These are phyloP conservation scores for Talaromyces sp. DNA, from an alignment of 2,329 filamentous ascomycete genomes.

Conservation along the genomic window DNA sequence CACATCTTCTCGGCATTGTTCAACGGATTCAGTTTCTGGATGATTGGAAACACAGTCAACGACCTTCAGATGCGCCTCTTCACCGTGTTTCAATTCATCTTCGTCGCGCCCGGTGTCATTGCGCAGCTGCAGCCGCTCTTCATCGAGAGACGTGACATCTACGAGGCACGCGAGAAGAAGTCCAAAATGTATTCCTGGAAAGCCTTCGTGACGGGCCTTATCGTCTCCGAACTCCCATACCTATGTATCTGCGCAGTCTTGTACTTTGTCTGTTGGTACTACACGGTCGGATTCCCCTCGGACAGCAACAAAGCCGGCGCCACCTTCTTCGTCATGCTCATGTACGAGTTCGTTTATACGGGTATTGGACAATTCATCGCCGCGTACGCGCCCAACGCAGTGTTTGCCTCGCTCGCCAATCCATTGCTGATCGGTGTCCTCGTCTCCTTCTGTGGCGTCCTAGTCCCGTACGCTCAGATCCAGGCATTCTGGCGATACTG, in stretches of 20 bases:
- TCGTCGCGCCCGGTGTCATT: slow-evolving; percentile 47
- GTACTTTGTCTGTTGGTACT: slow-evolving; percentile 71
- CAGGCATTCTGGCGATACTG: slow-evolving; percentile 68
- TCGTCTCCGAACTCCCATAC: slow-evolving; percentile 64
- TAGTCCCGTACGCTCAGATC: slow-evolving; percentile 60
- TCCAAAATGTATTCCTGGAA: slow-evolving; percentile 68
- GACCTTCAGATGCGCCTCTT: slow-evolving; percentile 73
- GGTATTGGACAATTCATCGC: slow-evolving; percentile 76
- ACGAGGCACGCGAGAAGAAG: slow-evolving; percentile 62
- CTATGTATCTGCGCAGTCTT: slow-evolving; percentile 59
- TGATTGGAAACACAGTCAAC: slow-evolving; percentile 58
- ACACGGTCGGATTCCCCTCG: slow-evolving; percentile 61
- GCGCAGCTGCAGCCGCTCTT: slow-evolving; percentile 61
- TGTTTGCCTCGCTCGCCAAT: slow-evolving; percentile 69
- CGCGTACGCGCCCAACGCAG: slow-evolving; percentile 64
- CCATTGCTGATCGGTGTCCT: slow-evolving; percentile 73
- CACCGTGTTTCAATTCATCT: slow-evolving; percentile 60
- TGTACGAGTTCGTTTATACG: slow-evolving; percentile 69
- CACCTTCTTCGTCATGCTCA: slow-evolving; percentile 67
- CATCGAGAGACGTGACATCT: slow-evolving; percentile 65
- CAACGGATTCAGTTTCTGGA: slow-evolving; percentile 60
- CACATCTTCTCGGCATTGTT: slow-evolving; percentile 51
- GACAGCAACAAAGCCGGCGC: slow-evolving; percentile 44
- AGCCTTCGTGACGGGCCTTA: slow-evolving; percentile 64
- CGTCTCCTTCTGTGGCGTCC: slow-evolving; percentile 66